Conservation (phyloP, 805 yeast species). For the Saturnispora ahearnii region DNA sequence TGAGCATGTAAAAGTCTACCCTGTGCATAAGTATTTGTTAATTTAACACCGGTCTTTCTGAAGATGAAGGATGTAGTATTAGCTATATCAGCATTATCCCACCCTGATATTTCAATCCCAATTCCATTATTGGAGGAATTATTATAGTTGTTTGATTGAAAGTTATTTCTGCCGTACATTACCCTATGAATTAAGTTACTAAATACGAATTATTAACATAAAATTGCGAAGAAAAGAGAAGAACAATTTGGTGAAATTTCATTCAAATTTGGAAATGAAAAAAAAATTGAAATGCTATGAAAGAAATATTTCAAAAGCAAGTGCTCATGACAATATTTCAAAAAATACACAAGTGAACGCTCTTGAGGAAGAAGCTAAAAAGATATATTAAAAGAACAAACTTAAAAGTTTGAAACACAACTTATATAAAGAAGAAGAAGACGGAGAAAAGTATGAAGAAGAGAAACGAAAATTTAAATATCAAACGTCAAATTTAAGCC, state of each 20-base stretch:
- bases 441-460: neutral
- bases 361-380: neutral
- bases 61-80: slow-evolving; percentile 64
- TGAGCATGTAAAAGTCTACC: slow-evolving; percentile 48
- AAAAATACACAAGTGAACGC: neutral
- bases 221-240: neutral
- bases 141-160: neutral
- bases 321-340: neutral
- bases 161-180: slow-evolving; percentile 9
- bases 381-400: neutral
- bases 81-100: slow-evolving; percentile 70
- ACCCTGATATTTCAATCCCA: slow-evolving; percentile 58
- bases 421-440: neutral
- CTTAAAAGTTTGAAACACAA: neutral
- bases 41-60: slow-evolving; percentile 51
- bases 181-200: neutral
- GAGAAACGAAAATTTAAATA: neutral
- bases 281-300: neutral
- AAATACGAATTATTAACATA: neutral
- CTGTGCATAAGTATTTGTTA: slow-evolving; percentile 45
- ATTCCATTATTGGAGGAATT: slow-evolving; percentile 14
- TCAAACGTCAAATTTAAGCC: slow-evolving; percentile 29
- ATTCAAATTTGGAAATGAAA: neutral
- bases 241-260: neutral
- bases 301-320: neutral